Evolutionary conservation across 495 filamentous ascomycete species (phyloP).

Genomic region (Penicillium subrubescens): DNA sequence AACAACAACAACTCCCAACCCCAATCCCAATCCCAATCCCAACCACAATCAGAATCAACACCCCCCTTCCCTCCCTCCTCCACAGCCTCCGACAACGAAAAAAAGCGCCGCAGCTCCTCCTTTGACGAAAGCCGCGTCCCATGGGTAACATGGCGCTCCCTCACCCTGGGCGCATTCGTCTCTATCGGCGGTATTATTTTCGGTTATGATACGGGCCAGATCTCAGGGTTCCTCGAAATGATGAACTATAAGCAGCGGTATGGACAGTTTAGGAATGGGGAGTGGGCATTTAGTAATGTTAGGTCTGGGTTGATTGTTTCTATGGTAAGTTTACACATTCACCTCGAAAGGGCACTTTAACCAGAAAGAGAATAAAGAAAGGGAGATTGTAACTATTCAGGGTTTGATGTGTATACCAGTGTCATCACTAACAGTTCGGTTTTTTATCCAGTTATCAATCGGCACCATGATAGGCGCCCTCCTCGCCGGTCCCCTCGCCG

Average conservation of each 20-base stretch:
- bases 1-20: no score
- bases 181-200: conserved; percentile 71
- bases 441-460: conserved; percentile 47
- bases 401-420: not conserved
- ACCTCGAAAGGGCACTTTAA: no score
- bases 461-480: conserved; percentile 69
- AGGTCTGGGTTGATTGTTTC: conserved; percentile 55
- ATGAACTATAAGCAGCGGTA: conserved; percentile 47
- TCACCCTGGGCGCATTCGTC: conserved; percentile 52
- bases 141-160: conserved; percentile 46
- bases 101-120: conserved; percentile 19
- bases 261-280: conserved; percentile 36
- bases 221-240: conserved; percentile 65
- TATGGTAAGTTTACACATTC: conserved; percentile 32
- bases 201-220: conserved; percentile 53
- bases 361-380: no score
- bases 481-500: conserved; percentile 52
- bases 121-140: conserved; percentile 38
- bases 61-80: not conserved
- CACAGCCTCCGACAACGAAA: not conserved
- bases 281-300: conserved; percentile 49
- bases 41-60: not conserved
- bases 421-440: not conserved
- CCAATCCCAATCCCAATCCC: not conserved
- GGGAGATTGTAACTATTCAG: no score